phyloP scores from a whole-genome alignment of 2,329 filamentous ascomycete genomes.

The Neofusicoccum ribis region DNA sequence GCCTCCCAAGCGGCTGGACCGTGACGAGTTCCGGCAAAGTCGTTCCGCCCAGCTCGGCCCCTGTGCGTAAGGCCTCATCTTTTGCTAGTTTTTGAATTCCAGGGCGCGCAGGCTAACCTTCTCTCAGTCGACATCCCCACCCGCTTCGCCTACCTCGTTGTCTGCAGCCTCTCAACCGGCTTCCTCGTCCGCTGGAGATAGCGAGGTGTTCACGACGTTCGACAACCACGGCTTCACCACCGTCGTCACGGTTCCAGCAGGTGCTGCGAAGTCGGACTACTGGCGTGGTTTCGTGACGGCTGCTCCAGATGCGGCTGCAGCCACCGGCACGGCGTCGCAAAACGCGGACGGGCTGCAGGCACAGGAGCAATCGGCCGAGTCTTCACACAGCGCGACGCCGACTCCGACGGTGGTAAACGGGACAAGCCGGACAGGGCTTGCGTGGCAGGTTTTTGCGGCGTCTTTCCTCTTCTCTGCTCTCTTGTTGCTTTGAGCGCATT shows the following conservation, averaged over 20 bases:
- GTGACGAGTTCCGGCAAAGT: constrained; percentile 79
- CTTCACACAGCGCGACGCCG: background rate
- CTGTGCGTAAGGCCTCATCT: constrained; percentile 62
- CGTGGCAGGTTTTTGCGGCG: background rate
- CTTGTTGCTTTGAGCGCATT: background rate
- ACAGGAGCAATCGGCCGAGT: constrained; percentile 2
- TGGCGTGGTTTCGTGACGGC: constrained; percentile 47
- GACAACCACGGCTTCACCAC: constrained; percentile 54
- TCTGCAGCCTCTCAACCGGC: constrained; percentile 46
- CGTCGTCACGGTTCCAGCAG: constrained; percentile 43
- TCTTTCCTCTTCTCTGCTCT: background rate
- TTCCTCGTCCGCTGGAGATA: constrained; percentile 48
- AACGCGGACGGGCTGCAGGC: background rate
- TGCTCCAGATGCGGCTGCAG: constrained; percentile 5
- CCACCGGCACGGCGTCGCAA: background rate
- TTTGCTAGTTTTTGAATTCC: background rate
- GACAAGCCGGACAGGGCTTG: background rate
- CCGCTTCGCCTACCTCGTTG: constrained; percentile 54
- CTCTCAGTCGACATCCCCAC: constrained; percentile 52
- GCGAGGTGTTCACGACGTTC: constrained; percentile 44
- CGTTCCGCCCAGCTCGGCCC: constrained; percentile 67
- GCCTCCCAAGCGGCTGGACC: constrained; percentile 77
- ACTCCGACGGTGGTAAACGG: background rate
- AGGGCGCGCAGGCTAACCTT: constrained; percentile 24
- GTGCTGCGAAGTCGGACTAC: constrained; percentile 46